Evolutionary conservation across 371 early-diverging fungal species (phyloP), one percentile per base, ranked within the genome.

Genomic region (Zychaea mexicana): DNA sequence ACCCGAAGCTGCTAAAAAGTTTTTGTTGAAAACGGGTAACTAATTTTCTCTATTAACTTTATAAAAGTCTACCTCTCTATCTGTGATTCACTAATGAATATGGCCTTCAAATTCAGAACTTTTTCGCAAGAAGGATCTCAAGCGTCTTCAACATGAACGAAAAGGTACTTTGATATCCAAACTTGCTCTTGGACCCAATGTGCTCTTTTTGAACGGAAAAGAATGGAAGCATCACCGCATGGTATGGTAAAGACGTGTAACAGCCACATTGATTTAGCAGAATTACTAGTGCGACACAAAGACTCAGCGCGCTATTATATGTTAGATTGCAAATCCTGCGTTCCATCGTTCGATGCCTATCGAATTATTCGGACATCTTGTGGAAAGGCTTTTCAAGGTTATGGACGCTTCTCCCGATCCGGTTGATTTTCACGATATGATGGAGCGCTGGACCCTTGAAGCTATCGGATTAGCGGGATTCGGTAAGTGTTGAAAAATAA

Each of bases 401-500:
- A 67, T 77, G 49, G 73, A 79, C 24, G 19, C 56, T 21, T 24
- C 52, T 13, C 31, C 54, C 3, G 22, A 45, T 10, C 59, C 61
- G 0, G 33, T 72, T 15, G 67, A 79, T 47, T 61, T 73, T 8
- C 39, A 56, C 12, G 63, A 69, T 38, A 15, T 73, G 17, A 47
- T 61, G 9, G 32, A 58, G 9, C 33, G 65, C 15, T 64, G 60
- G 32, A 72, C 75, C 8, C 62, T 79, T 33, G 77, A 79, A 47
- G 70, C 66, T 21, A 74, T 79, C 30, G 77, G 77, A 27, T 49
- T 36, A 38, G 73, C 77, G 3, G 74, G 69, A 1, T 79, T 54
- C 12, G 54, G 54, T 54, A 54, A 17, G 54, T 22, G 30, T 54
- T 4, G 17, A 33, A 33, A 33, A 33, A 33, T 33, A 33, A 33